A percentile compares a stretch with the other conserved stretches of the same genome.
These are phyloP conservation scores for Plicaturopsis crispa DNA, from an alignment of 768 basidiomycete species.

Conservation along the genomic window DNA sequence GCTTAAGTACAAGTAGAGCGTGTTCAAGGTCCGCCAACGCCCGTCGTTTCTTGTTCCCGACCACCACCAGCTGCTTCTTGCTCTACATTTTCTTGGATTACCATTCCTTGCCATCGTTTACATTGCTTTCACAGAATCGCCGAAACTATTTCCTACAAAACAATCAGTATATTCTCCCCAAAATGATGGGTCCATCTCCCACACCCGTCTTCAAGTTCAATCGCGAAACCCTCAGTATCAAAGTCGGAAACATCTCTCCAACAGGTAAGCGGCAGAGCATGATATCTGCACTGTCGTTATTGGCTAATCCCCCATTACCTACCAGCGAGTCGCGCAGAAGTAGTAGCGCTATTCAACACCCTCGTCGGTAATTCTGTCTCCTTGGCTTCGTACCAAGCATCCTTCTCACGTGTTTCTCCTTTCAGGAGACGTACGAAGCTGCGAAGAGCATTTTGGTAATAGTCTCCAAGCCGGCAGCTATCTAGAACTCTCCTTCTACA, in stretches of 20 bases:
- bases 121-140: conserved; percentile 14
- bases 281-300: conserved; percentile 1
- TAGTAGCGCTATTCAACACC: conserved; percentile 48
- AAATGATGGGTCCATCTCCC: no score
- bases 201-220: no score
- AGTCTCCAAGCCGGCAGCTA: conserved; percentile 24
- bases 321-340: conserved; percentile 33
- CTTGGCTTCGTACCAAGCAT: no score
- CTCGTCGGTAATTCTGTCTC: conserved; percentile 38
- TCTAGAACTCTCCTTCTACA: conserved; percentile 47
- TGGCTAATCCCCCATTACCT: conserved; percentile 2
- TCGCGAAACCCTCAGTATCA: no score
- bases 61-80: conserved; percentile 20
- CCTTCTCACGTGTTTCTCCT: conserved; percentile 1
- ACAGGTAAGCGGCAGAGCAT: no score
- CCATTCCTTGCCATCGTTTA: neutral
- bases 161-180: no score
- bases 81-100: conserved; percentile 14
- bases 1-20: no score
- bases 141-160: no score
- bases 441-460: conserved; percentile 11
- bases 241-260: no score
- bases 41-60: conserved; percentile 20
- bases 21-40: no score
- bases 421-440: conserved; percentile 43